phyloP scores from a whole-genome alignment of 2,329 filamentous ascomycete species.

The Elsinoe batatas region DNA sequence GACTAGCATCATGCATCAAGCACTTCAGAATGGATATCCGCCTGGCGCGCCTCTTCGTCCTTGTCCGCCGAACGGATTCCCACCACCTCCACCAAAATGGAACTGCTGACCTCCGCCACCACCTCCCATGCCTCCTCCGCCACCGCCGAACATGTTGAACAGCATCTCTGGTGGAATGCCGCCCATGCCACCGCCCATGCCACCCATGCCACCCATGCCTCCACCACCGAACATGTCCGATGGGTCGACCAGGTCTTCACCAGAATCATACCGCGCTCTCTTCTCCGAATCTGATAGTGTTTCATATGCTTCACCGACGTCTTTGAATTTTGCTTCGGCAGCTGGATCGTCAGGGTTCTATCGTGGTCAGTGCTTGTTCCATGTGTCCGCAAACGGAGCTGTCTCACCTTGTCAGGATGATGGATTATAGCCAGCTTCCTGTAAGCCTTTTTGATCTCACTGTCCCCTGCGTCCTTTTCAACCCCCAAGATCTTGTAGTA shows the following conservation, averaged over 20 bases:
- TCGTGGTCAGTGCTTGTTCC: neutral
- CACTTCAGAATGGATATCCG: constrained; percentile 4
- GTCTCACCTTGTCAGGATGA: constrained; percentile 70
- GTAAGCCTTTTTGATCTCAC: constrained; percentile 93
- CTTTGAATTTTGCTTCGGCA: constrained; percentile 91
- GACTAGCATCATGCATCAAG: neutral
- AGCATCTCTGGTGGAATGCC: constrained; percentile 66
- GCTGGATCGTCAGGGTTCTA: constrained; percentile 71
- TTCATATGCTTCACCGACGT: constrained; percentile 94
- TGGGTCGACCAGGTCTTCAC: constrained; percentile 75
- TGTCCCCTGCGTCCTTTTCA: constrained; percentile 72
- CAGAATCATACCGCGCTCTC: constrained; percentile 80
- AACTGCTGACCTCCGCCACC: constrained; percentile 40
- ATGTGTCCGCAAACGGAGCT: neutral
- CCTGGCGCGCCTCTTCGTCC: constrained; percentile 2
- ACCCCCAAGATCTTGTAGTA: constrained; percentile 97
- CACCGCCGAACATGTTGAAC: constrained; percentile 72
- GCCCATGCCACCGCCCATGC: constrained; percentile 34
- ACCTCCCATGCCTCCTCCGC: constrained; percentile 34
- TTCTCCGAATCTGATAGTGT: constrained; percentile 92
- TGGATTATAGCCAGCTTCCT: constrained; percentile 87
- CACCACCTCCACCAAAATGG: constrained; percentile 24
- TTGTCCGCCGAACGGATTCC: constrained; percentile 12
- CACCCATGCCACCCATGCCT: constrained; percentile 37
- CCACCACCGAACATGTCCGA: constrained; percentile 69